Conservation (phyloP, 1,139 yeast genomes). For the Arxiozyma heterogenica region DNA sequence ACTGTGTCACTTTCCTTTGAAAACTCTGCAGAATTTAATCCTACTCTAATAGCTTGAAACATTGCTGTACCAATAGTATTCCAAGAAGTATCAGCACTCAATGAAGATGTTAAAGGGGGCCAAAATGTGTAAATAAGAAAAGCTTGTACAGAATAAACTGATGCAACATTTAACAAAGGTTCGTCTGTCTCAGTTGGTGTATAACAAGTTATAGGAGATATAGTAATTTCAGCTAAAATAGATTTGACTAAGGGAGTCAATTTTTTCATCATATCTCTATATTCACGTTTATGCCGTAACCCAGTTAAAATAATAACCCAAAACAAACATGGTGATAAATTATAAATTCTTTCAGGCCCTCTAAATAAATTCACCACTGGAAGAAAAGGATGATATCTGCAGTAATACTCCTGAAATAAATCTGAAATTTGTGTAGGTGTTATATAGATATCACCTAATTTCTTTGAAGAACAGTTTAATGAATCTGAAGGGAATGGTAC, state of each 20-base stretch:
- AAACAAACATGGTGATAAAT: conserved; percentile 75
- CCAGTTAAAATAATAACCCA: conserved; percentile 85
- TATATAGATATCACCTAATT: conserved; percentile 56
- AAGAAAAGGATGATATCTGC: conserved; percentile 67
- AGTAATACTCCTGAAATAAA: conserved; percentile 61
- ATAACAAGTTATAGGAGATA: conserved; percentile 78
- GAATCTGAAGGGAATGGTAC: not conserved
- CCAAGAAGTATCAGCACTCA: conserved; percentile 93
- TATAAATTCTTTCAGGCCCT: conserved; percentile 74
- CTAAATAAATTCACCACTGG: conserved; percentile 76
- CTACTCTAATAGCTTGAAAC: conserved; percentile 83
- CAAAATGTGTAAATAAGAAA: conserved; percentile 78
- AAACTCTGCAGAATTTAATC: conserved; percentile 69
- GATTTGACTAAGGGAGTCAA: conserved; percentile 66
- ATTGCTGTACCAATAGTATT: conserved; percentile 86
- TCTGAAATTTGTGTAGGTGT: conserved; percentile 49
- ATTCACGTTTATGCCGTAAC: conserved; percentile 16
- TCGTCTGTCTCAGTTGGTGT: conserved; percentile 65
- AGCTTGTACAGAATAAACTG: conserved; percentile 91
- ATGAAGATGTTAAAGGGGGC: conserved; percentile 91
- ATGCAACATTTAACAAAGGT: conserved; percentile 74
- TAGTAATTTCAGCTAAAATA: conserved; percentile 75
- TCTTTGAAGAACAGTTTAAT: conserved; percentile 50
- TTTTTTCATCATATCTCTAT: conserved; percentile 39
- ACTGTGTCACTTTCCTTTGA: conserved; percentile 43